Conservation (phyloP, 768 basidiomycete genomes). For the Chlorophyllum brunneum region DNA sequence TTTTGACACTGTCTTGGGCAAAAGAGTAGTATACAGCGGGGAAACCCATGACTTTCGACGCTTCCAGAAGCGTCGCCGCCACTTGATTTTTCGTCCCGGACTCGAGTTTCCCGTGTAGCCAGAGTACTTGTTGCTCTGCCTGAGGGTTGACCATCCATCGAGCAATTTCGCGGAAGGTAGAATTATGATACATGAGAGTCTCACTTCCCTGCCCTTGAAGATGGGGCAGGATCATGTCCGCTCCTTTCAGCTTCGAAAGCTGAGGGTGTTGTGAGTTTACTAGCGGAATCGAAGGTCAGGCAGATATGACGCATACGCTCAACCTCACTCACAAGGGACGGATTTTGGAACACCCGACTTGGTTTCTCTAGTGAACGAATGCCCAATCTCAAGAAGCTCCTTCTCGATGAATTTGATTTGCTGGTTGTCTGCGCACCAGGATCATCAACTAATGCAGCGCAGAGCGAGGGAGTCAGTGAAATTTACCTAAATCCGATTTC, state of each 20-base stretch:
- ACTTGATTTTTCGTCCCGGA: not conserved
- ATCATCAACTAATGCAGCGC: not conserved
- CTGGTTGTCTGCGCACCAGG: not conserved
- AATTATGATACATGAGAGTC: not conserved
- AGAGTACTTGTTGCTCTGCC: not conserved
- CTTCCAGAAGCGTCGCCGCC: not conserved
- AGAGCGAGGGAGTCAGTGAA: not conserved
- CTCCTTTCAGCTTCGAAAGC: not conserved
- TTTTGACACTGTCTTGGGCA: not conserved
- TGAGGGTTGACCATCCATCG: slow-evolving; percentile 6
- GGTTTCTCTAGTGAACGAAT: no score
- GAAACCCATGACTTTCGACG: not conserved
- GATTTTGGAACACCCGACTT: no score
- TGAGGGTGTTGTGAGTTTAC: not conserved
- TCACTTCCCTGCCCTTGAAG: not conserved
- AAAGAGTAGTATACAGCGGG: slow-evolving; percentile 8
- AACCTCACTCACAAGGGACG: not conserved
- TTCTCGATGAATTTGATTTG: not conserved
- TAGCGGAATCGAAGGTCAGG: not conserved
- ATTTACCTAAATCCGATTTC: not conserved
- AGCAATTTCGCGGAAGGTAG: slow-evolving; percentile 1
- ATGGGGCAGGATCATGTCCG: not conserved
- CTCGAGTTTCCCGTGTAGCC: not conserved
- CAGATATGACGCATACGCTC: not conserved
- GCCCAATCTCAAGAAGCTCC: no score